These are phyloP conservation scores for Umbelopsis vinacea DNA, from an alignment of 192 early-diverging fungal species.

Conservation along the genomic window DNA sequence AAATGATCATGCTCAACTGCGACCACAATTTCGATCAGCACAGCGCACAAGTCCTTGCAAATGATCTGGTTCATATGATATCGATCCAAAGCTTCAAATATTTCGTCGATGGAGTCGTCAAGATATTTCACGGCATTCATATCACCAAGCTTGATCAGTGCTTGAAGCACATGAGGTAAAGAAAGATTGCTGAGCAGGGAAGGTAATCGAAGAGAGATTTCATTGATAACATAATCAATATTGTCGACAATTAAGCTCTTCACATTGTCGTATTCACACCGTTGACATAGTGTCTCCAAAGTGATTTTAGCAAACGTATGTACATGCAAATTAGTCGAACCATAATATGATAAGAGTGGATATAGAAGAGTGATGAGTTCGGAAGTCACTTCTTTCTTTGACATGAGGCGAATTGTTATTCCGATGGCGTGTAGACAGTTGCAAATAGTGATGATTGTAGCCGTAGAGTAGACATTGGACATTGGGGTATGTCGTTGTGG, in stretches of 20 bases:
- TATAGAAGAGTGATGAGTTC: slow-evolving; percentile 50
- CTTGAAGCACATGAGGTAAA: slow-evolving; percentile 55
- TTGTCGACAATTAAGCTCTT: slow-evolving; percentile 50
- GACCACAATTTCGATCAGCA: slow-evolving; percentile 28
- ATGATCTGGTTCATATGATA: slow-evolving; percentile 52
- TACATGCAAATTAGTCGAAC: slow-evolving; percentile 45
- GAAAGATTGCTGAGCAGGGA: slow-evolving; percentile 45
- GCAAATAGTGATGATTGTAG: slow-evolving; percentile 26
- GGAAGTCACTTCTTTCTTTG: slow-evolving; percentile 10
- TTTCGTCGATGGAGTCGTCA: slow-evolving; percentile 58
- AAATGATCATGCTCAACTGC: slow-evolving; percentile 18
- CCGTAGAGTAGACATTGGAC: slow-evolving; percentile 11
- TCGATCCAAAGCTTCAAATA: slow-evolving; percentile 59
- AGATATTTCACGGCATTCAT: slow-evolving; percentile 45
- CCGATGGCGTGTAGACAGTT: slow-evolving; percentile 31
- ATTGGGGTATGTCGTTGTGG: background rate
- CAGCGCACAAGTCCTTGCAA: slow-evolving; percentile 41
- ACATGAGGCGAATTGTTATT: slow-evolving; percentile 20
- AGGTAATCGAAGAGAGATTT: slow-evolving; percentile 44
- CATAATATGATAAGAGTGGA: slow-evolving; percentile 49
- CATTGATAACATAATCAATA: slow-evolving; percentile 58
- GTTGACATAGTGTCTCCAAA: slow-evolving; percentile 44
- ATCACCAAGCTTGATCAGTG: slow-evolving; percentile 54
- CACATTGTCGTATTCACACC: slow-evolving; percentile 39
- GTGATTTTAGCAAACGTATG: slow-evolving; percentile 46